Evolutionary conservation across 2,329 filamentous ascomycete genomes (phyloP).

Genomic region (Penicillium sp.): DNA sequence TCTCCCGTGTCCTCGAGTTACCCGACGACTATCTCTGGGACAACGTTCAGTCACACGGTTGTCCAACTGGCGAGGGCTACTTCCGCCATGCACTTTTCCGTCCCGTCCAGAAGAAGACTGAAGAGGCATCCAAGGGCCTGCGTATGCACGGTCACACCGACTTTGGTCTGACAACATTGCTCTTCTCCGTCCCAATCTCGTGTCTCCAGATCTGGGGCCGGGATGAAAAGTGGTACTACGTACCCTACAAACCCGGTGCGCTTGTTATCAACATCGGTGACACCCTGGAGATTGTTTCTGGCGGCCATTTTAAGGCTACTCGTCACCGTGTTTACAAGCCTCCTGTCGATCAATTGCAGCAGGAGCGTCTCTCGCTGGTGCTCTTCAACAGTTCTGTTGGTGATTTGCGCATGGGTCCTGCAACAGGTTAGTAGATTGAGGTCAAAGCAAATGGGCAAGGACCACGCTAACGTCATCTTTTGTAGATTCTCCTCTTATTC

Average conservation of each 20-base stretch:
- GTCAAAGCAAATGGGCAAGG: neutral
- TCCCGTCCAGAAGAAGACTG: slow-evolving; percentile 29
- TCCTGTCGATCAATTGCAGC: slow-evolving; percentile 31
- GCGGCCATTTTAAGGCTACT: slow-evolving; percentile 43
- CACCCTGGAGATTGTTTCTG: slow-evolving; percentile 40
- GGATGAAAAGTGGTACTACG: slow-evolving; percentile 42
- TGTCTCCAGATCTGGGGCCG: slow-evolving; percentile 42
- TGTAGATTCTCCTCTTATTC: slow-evolving; percentile 33
- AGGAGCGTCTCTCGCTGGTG: slow-evolving; percentile 30
- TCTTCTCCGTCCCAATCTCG: slow-evolving; percentile 43
- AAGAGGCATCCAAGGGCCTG: slow-evolving; percentile 30
- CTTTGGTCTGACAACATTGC: slow-evolving; percentile 40
- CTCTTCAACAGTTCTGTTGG: slow-evolving; percentile 43
- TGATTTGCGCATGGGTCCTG: slow-evolving; percentile 38
- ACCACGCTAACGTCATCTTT: neutral
- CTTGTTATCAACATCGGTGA: slow-evolving; percentile 46
- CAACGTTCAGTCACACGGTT: slow-evolving; percentile 38
- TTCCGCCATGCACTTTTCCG: slow-evolving; percentile 42
- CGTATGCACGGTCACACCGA: slow-evolving; percentile 45
- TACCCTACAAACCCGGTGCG: slow-evolving; percentile 36
- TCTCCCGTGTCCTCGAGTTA: slow-evolving; percentile 40
- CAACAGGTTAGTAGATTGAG: slow-evolving; percentile 17
- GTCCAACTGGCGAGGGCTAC: slow-evolving; percentile 40
- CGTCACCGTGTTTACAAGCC: slow-evolving; percentile 39
- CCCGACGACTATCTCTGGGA: slow-evolving; percentile 41